Percentiles rank a stretch among this genome's conserved stretches.
Evolutionary conservation across 768 basidiomycete genomes (phyloP).

Genomic region (Lentinus brumalis): DNA sequence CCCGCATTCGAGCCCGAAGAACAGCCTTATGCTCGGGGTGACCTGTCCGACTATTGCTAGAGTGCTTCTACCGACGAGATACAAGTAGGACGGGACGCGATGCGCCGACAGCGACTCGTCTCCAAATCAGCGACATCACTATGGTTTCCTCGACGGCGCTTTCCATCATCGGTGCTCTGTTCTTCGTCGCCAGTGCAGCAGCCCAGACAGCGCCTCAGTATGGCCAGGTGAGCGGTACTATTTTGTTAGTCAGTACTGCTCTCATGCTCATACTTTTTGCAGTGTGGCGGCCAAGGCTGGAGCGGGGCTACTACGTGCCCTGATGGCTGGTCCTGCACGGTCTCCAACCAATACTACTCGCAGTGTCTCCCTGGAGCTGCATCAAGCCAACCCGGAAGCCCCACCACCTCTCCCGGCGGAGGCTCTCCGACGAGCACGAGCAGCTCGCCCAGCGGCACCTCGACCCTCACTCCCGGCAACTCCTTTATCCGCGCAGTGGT

Average conservation of each 20-base stretch:
- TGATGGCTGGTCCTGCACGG: slow-evolving; percentile 47
- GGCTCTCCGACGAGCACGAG: slow-evolving; percentile 24
- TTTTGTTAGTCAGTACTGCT: background rate
- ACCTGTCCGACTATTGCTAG: background rate
- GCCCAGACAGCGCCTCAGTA: slow-evolving; percentile 29
- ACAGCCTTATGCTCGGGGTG: background rate
- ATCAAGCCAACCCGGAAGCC: slow-evolving; percentile 24
- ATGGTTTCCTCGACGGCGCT: slow-evolving; percentile 20
- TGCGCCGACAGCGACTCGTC: background rate
- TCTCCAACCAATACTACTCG: slow-evolving; percentile 50
- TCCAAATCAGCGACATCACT: background rate
- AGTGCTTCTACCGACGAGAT: background rate
- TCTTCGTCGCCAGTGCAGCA: slow-evolving; percentile 19
- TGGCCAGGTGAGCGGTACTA: slow-evolving; percentile 24
- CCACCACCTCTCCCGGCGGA: slow-evolving; percentile 15
- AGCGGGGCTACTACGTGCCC: slow-evolving; percentile 52
- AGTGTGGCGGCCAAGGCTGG: slow-evolving; percentile 60
- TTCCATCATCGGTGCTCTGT: slow-evolving; percentile 21
- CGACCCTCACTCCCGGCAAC: slow-evolving; percentile 51
- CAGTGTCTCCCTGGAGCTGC: slow-evolving; percentile 54
- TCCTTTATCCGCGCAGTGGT: slow-evolving; percentile 63
- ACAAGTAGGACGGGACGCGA: background rate
- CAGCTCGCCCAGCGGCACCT: slow-evolving; percentile 28
- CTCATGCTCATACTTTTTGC: background rate
- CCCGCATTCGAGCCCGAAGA: background rate